phyloP scores from a whole-genome alignment of 1,284 basidiomycete genomes.

The Psilocybe mexicana region DNA sequence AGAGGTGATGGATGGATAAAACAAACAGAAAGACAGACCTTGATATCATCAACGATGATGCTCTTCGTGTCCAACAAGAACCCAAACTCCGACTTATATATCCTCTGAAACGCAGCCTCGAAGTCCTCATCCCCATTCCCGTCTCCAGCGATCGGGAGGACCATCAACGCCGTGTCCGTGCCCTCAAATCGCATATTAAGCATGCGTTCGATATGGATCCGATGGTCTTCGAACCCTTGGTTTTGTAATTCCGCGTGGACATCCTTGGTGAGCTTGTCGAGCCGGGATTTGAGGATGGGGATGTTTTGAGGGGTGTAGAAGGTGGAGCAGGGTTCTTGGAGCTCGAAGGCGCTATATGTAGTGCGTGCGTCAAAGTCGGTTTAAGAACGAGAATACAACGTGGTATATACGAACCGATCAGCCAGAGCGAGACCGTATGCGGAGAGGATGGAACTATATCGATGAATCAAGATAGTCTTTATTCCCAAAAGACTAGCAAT shows the following conservation, averaged over 20 bases:
- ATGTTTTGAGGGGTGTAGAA: constrained; percentile 64
- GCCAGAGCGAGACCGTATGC: constrained; percentile 90
- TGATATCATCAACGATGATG: constrained; percentile 90
- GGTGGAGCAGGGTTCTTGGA: constrained; percentile 85
- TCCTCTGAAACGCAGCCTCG: constrained; percentile 74
- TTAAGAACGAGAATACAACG: not conserved
- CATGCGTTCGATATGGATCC: constrained; percentile 77
- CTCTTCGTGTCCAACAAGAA: constrained; percentile 82
- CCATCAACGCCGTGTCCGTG: constrained; percentile 91
- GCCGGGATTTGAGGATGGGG: constrained; percentile 54
- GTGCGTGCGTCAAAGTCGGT: not conserved
- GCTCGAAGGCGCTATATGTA: constrained; percentile 67
- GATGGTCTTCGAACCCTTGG: constrained; percentile 79
- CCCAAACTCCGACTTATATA: constrained; percentile 87
- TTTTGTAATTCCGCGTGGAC: constrained; percentile 66
- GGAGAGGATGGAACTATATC: constrained; percentile 84
- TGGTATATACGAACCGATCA: constrained; percentile 59
- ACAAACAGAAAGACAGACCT: constrained; percentile 47
- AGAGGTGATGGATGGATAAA: not conserved
- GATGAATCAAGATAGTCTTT: constrained; percentile 82
- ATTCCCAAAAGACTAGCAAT: constrained; percentile 83
- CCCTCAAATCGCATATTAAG: constrained; percentile 93
- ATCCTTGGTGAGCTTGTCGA: constrained; percentile 67
- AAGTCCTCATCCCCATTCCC: constrained; percentile 70
- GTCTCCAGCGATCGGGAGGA: constrained; percentile 58